Evolutionary conservation across 1,139 yeast species (phyloP), one percentile per base, ranked within the genome.

Genomic region (Candida albicans): DNA sequence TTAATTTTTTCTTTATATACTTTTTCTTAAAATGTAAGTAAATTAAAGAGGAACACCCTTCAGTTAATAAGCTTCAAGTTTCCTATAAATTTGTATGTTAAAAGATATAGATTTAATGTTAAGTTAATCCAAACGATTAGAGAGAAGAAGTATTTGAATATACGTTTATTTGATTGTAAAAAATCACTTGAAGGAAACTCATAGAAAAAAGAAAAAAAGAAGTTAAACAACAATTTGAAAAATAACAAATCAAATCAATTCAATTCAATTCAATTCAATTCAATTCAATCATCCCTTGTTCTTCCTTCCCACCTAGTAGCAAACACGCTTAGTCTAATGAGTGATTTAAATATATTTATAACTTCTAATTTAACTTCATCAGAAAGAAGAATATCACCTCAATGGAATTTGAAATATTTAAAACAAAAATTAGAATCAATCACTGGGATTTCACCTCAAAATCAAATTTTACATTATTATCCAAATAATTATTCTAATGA

Each of bases 401-500:
- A 72, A 38, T 86, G 95, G 89, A 63, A 78, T 0, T 50, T 88
- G 30, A 62, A 62, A 4, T 69, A 81, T 51, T 70, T 90, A 46
- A 79, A 83, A 53, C 57, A 68, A 33, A 75, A 79, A 49, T 62
- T 90, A 14, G 95, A 87, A 56, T 74, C 73, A 22, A 77, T 88
- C 47, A 89, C 96, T 0, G 98, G 98, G 1, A 79, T 91, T 35
- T 80, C 84, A 4, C 87, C 89, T 1, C 46, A 58, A 22, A 68
- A 61, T 49, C 96, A 87, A 61, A 64, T 67, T 22, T 63, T 87
- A 24, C 72, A 70, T 40, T 62, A 81, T 42, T 81, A 77, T 52
- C 71, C 75, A 1, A 55, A 70, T 1, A 60, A 73, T 5, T 61
- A 70, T 25, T 68, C 78, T 33, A 70, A 70, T 39, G 73, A 55